Conservation (phyloP, 768 basidiomycete genomes). For the Lactifluus subvellereus region DNA sequence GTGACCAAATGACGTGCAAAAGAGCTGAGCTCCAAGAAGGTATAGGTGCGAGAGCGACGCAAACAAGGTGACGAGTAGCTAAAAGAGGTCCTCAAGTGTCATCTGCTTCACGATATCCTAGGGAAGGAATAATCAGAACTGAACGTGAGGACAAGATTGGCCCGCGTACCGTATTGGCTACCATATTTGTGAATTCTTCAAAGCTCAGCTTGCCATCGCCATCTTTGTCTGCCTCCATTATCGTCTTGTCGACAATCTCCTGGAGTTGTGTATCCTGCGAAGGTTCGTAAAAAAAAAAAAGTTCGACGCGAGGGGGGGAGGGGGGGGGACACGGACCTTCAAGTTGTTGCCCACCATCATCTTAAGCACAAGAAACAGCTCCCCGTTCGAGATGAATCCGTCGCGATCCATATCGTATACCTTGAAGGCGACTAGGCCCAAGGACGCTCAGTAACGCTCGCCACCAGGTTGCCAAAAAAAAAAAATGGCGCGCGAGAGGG, state of each 20-base stretch:
- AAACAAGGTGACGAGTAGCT: not conserved
- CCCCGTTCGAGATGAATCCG: conserved; percentile 96
- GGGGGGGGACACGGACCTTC: conserved; percentile 51
- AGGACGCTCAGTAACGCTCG: not conserved
- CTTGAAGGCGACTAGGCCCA: conserved; percentile 86
- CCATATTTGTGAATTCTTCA: conserved; percentile 95
- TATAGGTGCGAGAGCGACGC: conserved; percentile 1
- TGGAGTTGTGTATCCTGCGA: conserved; percentile 92
- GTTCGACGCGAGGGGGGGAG: not conserved
- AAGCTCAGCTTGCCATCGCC: conserved; percentile 97
- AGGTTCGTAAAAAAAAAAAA: not conserved
- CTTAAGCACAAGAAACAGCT: conserved; percentile 96
- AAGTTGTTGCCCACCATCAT: conserved; percentile 99
- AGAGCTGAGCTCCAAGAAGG: conserved; percentile 12
- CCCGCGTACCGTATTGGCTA: conserved; percentile 81
- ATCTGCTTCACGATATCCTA: conserved; percentile 99
- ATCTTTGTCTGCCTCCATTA: conserved; percentile 99
- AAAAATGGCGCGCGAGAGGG: conserved; percentile 19
- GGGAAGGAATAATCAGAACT: not conserved
- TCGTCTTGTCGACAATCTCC: conserved; percentile 99
- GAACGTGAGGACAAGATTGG: not conserved
- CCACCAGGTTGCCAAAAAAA: not conserved
- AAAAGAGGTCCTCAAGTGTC: conserved; percentile 94
- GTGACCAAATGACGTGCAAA: not conserved
- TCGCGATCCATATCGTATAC: conserved; percentile 99